Base-by-base conservation (phyloP, 2,329 filamentous ascomycete genomes). In the Lecanicillium sp. region DNA sequence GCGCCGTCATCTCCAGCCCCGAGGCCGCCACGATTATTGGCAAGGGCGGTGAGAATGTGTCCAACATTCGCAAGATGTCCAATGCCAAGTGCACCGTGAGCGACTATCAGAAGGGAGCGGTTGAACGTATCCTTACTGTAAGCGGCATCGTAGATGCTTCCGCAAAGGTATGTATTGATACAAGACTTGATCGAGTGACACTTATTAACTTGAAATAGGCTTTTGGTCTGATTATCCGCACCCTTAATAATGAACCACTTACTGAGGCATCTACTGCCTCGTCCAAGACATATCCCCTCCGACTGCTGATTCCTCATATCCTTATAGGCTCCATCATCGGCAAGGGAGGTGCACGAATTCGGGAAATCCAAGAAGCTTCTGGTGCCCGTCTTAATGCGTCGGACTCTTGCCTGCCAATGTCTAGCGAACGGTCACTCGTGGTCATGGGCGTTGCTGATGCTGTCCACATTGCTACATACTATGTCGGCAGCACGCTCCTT, bases 321-420 rank as follows among this genome's bases (percentile, higher is more conserved):
- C 76, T 98, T 42, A 98, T 98, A 53, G 92, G 92, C 37, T 95
- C 90, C 44, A 96, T 98, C 64, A 98, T 98, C 62, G 92, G 92
- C 54, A 98, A 98, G 70, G 87, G 84, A 47, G 92, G 92, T 49
- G 85, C 89, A 43, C 83, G 92, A 47, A 98, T 98, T 59, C 87
- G 92, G 48, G 92, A 98, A 66, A 98, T 98, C 45, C 92, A 98
- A 62, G 92, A 98, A 59, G 89, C 89, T 15, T 98, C 92, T 13
- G 94, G 94, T 44, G 92, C 92, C 38, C 84, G 94, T 45, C 76
- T 98, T 33, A 98, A 98, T 62, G 92, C 92, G 18, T 98, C 92
- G 6, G 92, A 96, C 60, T 83, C 88, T 5, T 94, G 89, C 58
- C 75, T 98, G 40, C 92, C 92, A 35, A 75, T 95, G 44, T 98